phyloP scores from a whole-genome alignment of 768 basidiomycete genomes.

The Paxillus involutus region DNA sequence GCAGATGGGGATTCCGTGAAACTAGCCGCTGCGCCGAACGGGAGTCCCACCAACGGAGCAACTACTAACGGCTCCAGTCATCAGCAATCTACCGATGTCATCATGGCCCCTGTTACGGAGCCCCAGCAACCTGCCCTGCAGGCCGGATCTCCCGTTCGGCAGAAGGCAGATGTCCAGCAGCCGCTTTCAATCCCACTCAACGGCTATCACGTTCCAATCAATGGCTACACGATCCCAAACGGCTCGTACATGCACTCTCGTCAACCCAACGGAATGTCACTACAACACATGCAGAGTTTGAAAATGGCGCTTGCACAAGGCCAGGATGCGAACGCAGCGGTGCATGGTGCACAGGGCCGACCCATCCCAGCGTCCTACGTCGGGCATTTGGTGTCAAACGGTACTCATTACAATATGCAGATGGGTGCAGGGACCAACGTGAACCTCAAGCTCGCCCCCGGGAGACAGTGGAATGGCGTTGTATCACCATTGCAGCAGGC shows the following conservation, averaged over 20 bases:
- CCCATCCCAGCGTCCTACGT: conserved; percentile 35
- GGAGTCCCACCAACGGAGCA: conserved; percentile 26
- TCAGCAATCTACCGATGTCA: conserved; percentile 21
- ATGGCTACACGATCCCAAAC: conserved; percentile 36
- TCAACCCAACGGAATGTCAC: conserved; percentile 42
- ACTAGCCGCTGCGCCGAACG: conserved; percentile 15
- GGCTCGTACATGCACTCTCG: conserved; percentile 34
- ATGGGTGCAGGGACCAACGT: conserved; percentile 22
- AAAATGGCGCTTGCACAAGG: conserved; percentile 53
- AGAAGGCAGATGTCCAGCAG: conserved; percentile 50
- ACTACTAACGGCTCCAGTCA: conserved; percentile 28
- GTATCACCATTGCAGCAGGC: conserved; percentile 24
- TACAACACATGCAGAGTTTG: conserved; percentile 61
- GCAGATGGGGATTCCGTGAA: conserved; percentile 43
- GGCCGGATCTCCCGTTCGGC: conserved; percentile 40
- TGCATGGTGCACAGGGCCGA: conserved; percentile 35
- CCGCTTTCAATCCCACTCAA: conserved; percentile 39
- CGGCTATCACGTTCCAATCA: conserved; percentile 50
- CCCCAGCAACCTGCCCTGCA: conserved; percentile 23
- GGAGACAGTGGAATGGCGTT: conserved; percentile 40
- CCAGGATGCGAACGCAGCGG: conserved; percentile 37
- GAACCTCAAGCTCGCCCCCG: conserved; percentile 38
- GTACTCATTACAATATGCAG: conserved; percentile 31
- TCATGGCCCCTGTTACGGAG: conserved; percentile 13
- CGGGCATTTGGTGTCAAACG: conserved; percentile 29